Evolutionary conservation across 108 stramenopile genomes (phyloP).

Genomic region (Pseudonitzschia delicatissima): DNA sequence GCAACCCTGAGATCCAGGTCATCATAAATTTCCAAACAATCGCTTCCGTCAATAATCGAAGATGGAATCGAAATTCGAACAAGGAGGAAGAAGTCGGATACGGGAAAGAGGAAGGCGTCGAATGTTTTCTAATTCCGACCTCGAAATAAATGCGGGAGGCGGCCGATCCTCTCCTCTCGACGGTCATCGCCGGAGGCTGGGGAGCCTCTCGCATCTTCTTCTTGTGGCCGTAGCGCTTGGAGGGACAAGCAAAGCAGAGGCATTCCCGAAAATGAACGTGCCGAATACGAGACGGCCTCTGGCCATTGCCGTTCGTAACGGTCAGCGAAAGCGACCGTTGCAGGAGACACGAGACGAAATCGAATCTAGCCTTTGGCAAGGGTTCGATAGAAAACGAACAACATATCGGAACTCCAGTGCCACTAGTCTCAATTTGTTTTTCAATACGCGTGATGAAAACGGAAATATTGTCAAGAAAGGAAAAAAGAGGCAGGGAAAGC

Average conservation of each 20-base stretch:
- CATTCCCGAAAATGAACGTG: too few species aligned
- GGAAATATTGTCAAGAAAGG: background rate
- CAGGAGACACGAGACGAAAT: background rate
- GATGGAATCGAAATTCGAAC: too few species aligned
- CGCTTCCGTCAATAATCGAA: too few species aligned
- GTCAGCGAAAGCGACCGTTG: background rate
- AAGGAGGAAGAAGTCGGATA: too few species aligned
- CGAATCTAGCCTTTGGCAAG: background rate
- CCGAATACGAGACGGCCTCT: background rate
- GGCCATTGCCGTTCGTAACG: background rate
- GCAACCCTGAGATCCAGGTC: too few species aligned
- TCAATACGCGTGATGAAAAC: conserved; percentile 1
- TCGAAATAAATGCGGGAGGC: background rate
- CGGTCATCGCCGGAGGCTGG: background rate
- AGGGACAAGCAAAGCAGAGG: too few species aligned
- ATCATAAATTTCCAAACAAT: too few species aligned
- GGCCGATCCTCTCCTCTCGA: background rate
- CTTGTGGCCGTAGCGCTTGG: background rate
- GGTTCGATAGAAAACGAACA: background rate
- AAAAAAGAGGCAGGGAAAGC: background rate
- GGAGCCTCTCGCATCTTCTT: background rate
- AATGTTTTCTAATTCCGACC: too few species aligned
- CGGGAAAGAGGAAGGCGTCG: too few species aligned
- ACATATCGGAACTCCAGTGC: background rate
- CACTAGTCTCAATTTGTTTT: conserved; percentile 1